Percentiles rank a stretch among this genome's conserved stretches.
These are phyloP conservation scores for Malus hybrid DNA, from an alignment of 331 rosid genomes.

Conservation along the genomic window DNA sequence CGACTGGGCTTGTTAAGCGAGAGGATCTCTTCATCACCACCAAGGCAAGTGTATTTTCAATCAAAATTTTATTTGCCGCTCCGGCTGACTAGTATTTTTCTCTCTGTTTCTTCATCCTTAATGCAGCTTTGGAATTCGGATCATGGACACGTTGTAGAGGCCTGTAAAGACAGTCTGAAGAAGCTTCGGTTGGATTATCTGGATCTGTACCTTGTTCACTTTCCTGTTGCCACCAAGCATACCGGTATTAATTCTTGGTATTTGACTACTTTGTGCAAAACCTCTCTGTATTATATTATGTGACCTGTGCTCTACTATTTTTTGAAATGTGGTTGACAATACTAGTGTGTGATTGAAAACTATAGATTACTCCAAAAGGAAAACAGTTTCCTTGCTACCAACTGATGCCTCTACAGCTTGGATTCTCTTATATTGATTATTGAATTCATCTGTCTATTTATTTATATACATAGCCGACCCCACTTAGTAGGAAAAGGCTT, in stretches of 20 bases:
- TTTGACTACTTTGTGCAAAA: background rate
- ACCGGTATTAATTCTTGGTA: conserved; percentile 38
- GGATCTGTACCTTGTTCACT: conserved; percentile 83
- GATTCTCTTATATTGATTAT: no score
- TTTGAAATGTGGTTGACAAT: background rate
- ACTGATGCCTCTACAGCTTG: background rate
- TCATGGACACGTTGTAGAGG: conserved; percentile 70
- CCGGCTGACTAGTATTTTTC: background rate
- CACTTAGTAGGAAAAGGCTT: no score
- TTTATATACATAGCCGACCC: no score
- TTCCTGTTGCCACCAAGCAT: conserved; percentile 69
- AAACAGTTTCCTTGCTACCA: background rate
- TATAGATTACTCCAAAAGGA: background rate
- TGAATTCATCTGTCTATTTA: no score
- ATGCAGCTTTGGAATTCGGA: conserved; percentile 97
- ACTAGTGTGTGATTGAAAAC: background rate
- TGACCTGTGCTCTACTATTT: background rate
- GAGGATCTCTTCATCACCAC: conserved; percentile 87
- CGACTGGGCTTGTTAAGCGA: conserved; percentile 62
- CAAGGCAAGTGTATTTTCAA: conserved; percentile 40
- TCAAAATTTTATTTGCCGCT: background rate
- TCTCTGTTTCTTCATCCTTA: conserved; percentile 5
- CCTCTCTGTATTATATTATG: background rate
- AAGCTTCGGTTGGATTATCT: conserved; percentile 73
- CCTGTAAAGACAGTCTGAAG: conserved; percentile 22